phyloP scores from a whole-genome alignment of 768 basidiomycete species.

The Rhizopogon salebrosus region DNA sequence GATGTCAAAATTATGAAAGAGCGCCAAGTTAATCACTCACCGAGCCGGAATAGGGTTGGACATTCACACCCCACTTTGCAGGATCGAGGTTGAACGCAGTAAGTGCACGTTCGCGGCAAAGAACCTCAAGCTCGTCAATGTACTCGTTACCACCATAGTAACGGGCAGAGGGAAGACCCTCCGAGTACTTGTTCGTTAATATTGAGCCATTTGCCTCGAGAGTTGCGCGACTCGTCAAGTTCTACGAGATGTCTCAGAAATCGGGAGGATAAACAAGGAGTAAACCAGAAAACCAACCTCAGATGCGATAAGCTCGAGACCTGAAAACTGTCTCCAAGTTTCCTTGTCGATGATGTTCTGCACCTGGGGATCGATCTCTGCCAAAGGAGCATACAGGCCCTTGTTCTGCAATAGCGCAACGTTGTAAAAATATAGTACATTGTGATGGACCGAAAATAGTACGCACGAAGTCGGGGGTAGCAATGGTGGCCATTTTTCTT shows the following conservation, averaged over 20 bases:
- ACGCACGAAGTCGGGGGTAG: slow-evolving; percentile 61
- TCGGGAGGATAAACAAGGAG: background rate
- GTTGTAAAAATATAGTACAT: background rate
- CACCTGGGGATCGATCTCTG: slow-evolving; percentile 91
- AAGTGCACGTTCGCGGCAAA: slow-evolving; percentile 94
- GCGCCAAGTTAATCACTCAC: slow-evolving; percentile 39
- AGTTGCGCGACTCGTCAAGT: slow-evolving; percentile 90
- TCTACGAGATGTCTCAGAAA: slow-evolving; percentile 41
- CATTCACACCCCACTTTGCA: slow-evolving; percentile 94
- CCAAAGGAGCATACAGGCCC: slow-evolving; percentile 79
- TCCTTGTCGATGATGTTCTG: slow-evolving; percentile 98
- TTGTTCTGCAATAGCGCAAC: slow-evolving; percentile 62
- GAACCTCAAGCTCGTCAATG: slow-evolving; percentile 92
- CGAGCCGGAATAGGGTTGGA: slow-evolving; percentile 95
- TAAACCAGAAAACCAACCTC: slow-evolving; percentile 54
- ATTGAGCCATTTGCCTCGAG: slow-evolving; percentile 99
- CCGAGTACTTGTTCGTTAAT: slow-evolving; percentile 98
- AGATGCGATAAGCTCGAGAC: slow-evolving; percentile 97
- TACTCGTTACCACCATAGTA: slow-evolving; percentile 99
- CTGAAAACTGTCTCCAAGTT: slow-evolving; percentile 97
- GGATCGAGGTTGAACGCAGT: slow-evolving; percentile 95
- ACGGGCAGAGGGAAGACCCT: slow-evolving; percentile 95
- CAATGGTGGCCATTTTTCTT: slow-evolving; percentile 55
- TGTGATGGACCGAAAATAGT: background rate
- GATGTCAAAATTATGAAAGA: slow-evolving; percentile 14